Base-by-base conservation (phyloP, 1,139 yeast genomes). In the Ogataea hybrid region DNA sequence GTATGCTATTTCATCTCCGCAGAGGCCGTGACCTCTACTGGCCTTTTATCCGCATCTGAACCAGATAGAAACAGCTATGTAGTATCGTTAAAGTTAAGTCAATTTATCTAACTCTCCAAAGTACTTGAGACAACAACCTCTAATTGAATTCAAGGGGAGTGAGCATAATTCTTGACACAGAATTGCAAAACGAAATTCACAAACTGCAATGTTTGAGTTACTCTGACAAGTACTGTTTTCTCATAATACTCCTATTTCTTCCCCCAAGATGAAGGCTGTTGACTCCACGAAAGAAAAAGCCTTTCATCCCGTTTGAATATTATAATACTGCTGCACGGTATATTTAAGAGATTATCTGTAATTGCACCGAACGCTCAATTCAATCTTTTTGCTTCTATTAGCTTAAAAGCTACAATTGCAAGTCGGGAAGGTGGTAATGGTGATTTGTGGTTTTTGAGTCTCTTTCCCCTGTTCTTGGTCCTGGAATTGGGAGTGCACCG, bases 401-500 rank as follows among this genome's bases (percentile, higher is more conserved):
- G 9, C 9, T 21, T 52, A 57, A 56, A 43, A 49, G 39, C 35
- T 50, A 7, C 46, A 48, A 28, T 47, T 54, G 2, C 49, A 39
- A 35, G 45, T 53, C 23, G 51, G 11, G 43, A 48, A 17, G 52
- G 51, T 29, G 56, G 52, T 38, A 46, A 49, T 30, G 57, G 57
- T 1, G 58, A 54, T 31, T 34, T 53, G 28, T 54, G 58, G 58
- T 52, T 52, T 31, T 28, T 54, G 35, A 45, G 51, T 16, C 43
- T 56, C 28, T 54, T 48, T 33, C 41, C 51, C 27, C 49, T 54
- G 55, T 50, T 57, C 2, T 39, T 53, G 6, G 58, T 56, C 8
- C 51, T 52, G 58, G 58, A 53, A 34, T 38, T 53, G 35, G 58
- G 58, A 4, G 49, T 49, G 5, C 58, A 53, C 39, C 37, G 58